Evolutionary conservation across 129 eudicot species (phyloP).

Genomic region (Silybum marianum): DNA sequence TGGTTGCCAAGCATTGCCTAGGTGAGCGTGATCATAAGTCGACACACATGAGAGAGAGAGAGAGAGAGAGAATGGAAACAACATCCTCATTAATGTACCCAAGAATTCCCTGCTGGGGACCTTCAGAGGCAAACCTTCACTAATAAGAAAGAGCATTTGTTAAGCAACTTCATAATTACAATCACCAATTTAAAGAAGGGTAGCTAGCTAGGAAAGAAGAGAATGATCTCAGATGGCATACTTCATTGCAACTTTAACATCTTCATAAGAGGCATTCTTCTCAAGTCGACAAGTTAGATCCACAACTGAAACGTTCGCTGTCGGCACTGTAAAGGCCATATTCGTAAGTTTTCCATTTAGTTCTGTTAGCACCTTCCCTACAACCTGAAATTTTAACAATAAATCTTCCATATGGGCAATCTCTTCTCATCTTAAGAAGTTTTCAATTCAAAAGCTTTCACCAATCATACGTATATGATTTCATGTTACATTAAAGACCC

Average conservation of each 20-base stretch:
- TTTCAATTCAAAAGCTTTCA: too few relatives aligned
- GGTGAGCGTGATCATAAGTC: too few relatives aligned
- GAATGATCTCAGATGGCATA: conserved; percentile 31
- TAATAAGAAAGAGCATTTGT: not conserved
- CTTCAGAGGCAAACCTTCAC: conserved; percentile 81
- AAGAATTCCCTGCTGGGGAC: conserved; percentile 87
- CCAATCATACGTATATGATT: not conserved
- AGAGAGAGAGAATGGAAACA: conserved; percentile 59
- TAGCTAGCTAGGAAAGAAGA: not conserved
- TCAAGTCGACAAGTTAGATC: conserved; percentile 97
- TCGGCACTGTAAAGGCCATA: conserved; percentile 97
- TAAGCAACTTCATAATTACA: not conserved
- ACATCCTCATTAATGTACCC: conserved; percentile 98
- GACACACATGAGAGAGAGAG: too few relatives aligned
- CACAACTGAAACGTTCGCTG: conserved; percentile 96
- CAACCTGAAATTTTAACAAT: conserved; percentile 55
- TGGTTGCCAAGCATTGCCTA: too few relatives aligned
- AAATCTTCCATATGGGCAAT: conserved; percentile 1
- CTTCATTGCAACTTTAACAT: conserved; percentile 91
- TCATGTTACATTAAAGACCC: not conserved
- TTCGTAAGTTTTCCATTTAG: conserved; percentile 98
- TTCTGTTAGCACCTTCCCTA: conserved; percentile 93
- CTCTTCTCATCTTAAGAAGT: not conserved
- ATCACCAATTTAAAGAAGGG: conserved; percentile 6
- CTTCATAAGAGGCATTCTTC: conserved; percentile 89